Evolutionary conservation across 1,139 yeast genomes (phyloP), one percentile per base, ranked within the genome.

Genomic region (Arxiozyma heterogenica): DNA sequence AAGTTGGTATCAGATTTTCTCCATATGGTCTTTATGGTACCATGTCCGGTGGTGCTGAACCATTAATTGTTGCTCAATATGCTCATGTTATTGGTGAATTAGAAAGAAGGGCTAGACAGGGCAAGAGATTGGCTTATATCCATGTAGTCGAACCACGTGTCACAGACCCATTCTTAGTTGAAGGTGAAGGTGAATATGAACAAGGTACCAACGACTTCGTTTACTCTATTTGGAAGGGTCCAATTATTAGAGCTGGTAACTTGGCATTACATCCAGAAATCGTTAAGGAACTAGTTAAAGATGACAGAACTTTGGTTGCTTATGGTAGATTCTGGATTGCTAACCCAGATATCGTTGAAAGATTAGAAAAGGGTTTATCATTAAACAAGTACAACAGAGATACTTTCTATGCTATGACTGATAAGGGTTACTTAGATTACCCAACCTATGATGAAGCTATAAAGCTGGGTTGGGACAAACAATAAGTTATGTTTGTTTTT

Each of bases 101-200:
- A 47, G 73, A 73, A 58, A 64, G 61, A 52, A 68, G 74, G 58
- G 71, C 73, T 27, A 66, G 60, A 25, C 64, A 61, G 25, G 76
- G 77, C 47, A 68, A 73, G 44, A 61, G 71, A 43, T 58, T 80
- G 21, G 84, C 86, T 1, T 82, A 74, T 63, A 55, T 82, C 21
- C 81, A 80, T 52, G 51, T 80, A 47, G 78, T 81, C 42, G 86
- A 82, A 62, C 78, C 79, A 49, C 63, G 70, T 57, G 68, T 66
- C 44, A 60, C 66, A 22, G 56, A 63, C 54, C 67, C 68, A 56
- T 58, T 61, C 56, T 57, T 57, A 44, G 43, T 58, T 22, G 69
- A 65, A 60, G 68, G 68, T 54, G 59, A 55, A 55, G 67, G 63
- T 57, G 63, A 49, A 52, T 61, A 57, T 58, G 44, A 56, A 15